Evolutionary conservation across 352 stramenopile species (phyloP).

Genomic region (Phytophthora constricta): DNA sequence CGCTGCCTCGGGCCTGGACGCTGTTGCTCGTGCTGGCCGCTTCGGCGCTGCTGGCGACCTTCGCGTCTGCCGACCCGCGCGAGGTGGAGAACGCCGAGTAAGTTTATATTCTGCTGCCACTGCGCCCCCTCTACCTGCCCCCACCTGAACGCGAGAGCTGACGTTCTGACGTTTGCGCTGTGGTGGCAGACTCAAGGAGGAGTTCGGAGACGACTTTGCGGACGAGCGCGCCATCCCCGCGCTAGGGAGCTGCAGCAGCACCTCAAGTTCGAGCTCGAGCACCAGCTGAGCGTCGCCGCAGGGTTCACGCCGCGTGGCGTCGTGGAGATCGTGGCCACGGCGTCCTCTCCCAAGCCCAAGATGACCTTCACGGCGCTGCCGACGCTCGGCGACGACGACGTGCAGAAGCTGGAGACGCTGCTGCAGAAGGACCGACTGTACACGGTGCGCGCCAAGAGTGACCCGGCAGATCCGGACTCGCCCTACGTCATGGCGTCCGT

Average conservation of each 20-base stretch:
- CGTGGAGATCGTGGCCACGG: constrained; percentile 67
- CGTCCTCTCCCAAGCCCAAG: constrained; percentile 63
- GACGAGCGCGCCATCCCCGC: constrained; percentile 38
- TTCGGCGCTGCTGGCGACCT: constrained; percentile 39
- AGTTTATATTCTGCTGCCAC: constrained; percentile 7
- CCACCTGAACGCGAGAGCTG: constrained; percentile 13
- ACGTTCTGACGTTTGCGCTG: neutral
- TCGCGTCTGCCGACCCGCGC: constrained; percentile 50
- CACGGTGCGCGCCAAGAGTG: constrained; percentile 68
- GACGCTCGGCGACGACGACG: constrained; percentile 48
- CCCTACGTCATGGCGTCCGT: constrained; percentile 79
- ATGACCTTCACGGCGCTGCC: constrained; percentile 63
- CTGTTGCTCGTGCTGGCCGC: constrained; percentile 39
- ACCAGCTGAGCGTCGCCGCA: constrained; percentile 43
- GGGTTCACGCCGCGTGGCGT: constrained; percentile 59
- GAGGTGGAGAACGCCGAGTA: constrained; percentile 74
- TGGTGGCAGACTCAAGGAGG: constrained; percentile 59
- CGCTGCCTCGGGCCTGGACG: constrained; percentile 11
- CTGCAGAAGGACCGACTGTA: constrained; percentile 64
- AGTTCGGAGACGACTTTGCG: constrained; percentile 75
- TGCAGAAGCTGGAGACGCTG: constrained; percentile 54
- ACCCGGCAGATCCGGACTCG: constrained; percentile 65
- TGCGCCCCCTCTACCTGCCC: neutral
- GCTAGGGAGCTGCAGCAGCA: constrained; percentile 48
- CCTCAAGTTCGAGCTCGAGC: constrained; percentile 72